Evolutionary conservation across 2,329 filamentous ascomycete genomes (phyloP).

Genomic region (Fusarium sp.): DNA sequence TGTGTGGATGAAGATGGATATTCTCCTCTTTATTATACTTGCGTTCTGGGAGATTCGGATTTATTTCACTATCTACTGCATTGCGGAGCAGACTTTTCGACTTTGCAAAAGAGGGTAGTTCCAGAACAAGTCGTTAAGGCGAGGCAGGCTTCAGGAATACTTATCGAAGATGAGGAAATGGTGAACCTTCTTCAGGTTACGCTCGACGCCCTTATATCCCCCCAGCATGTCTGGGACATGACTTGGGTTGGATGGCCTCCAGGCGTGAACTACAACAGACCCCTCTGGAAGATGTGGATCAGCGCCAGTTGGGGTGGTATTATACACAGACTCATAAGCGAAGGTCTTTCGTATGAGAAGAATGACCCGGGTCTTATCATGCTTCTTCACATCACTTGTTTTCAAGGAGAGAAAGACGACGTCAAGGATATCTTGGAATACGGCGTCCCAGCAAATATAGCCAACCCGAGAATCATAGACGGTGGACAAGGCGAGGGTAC

Average conservation of each 20-base stretch:
- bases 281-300: conserved; percentile 1
- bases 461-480: conserved; percentile 2
- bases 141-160: not conserved
- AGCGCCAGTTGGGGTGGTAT: conserved; percentile 11
- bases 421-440: not conserved
- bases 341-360: not conserved
- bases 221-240: conserved; percentile 11
- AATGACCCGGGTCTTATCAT: conserved; percentile 5
- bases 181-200: conserved; percentile 14
- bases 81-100: not conserved
- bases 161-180: not conserved
- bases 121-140: not conserved
- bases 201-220: conserved; percentile 19
- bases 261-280: not conserved
- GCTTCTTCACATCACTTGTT: conserved; percentile 19
- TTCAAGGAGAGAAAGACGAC: not conserved
- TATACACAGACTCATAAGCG: not conserved
- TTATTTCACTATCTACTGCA: not conserved
- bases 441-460: accelerated
- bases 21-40: conserved; percentile 15
- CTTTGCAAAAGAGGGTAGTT: not conserved
- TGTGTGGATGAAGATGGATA: conserved; percentile 7
- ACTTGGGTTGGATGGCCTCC: conserved; percentile 24
- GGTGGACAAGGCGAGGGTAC: conserved; percentile 3
- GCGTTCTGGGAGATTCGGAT: conserved; percentile 12